phyloP scores from a whole-genome alignment of 352 stramenopile genomes.

The Pythium rhizo-oryzae region DNA sequence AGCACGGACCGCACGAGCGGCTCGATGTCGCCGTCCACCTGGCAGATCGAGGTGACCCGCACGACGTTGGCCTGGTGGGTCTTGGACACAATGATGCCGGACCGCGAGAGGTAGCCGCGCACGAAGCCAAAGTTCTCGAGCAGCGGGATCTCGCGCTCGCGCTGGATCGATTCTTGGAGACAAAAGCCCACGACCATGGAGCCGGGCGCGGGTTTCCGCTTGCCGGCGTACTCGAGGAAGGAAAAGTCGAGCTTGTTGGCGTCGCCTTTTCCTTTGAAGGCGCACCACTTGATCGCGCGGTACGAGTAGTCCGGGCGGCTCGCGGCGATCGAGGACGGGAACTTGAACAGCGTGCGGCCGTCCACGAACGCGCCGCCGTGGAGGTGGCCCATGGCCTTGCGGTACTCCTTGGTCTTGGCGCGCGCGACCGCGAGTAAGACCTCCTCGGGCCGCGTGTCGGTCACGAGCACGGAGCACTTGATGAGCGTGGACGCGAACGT shows the following conservation, averaged over 20 bases:
- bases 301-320: slow-evolving; percentile 60
- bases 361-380: slow-evolving; percentile 69
- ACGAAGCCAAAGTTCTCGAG: slow-evolving; percentile 65
- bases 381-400: slow-evolving; percentile 56
- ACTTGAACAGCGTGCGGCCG: slow-evolving; percentile 63
- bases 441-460: slow-evolving; percentile 56
- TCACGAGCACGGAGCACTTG: slow-evolving; percentile 60
- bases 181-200: slow-evolving; percentile 75
- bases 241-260: slow-evolving; percentile 68
- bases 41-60: slow-evolving; percentile 68
- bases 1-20: slow-evolving; percentile 45
- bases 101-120: slow-evolving; percentile 53
- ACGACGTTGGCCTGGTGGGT: slow-evolving; percentile 62
- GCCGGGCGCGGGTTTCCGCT: slow-evolving; percentile 45
- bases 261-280: slow-evolving; percentile 43
- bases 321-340: slow-evolving; percentile 46
- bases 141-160: slow-evolving; percentile 60
- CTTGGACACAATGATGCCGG: slow-evolving; percentile 69
- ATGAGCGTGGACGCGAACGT: slow-evolving; percentile 59
- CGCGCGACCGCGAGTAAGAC: slow-evolving; percentile 57
- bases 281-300: slow-evolving; percentile 78
- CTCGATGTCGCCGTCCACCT: slow-evolving; percentile 68
- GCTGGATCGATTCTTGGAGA: slow-evolving; percentile 68
- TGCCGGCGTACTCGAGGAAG: slow-evolving; percentile 77
- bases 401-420: slow-evolving; percentile 62